Evolutionary conservation across 1,139 yeast species (phyloP).

Genomic region (Candida sanyaensis): DNA sequence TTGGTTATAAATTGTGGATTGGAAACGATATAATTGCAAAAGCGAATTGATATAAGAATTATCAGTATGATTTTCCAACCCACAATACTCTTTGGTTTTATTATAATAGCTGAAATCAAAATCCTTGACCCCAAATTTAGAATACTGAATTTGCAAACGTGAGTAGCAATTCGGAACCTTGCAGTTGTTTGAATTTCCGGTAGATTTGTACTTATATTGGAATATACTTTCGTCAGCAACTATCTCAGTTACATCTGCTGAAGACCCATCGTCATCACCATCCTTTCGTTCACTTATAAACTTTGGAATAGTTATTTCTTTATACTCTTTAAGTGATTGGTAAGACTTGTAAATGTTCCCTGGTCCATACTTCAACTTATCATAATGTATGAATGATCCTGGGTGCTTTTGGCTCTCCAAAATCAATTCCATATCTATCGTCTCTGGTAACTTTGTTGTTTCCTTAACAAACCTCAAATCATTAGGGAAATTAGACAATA

Average conservation of each 20-base stretch:
- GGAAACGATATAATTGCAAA: slow-evolving; percentile 79
- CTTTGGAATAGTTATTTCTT: slow-evolving; percentile 46
- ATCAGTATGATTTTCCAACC: slow-evolving; percentile 83
- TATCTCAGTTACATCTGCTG: slow-evolving; percentile 8
- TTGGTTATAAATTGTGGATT: slow-evolving; percentile 69
- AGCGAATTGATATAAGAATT: slow-evolving; percentile 81
- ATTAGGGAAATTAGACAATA: slow-evolving; percentile 79
- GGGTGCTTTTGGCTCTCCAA: slow-evolving; percentile 21
- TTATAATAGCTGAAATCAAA: slow-evolving; percentile 90
- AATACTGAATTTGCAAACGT: slow-evolving; percentile 75
- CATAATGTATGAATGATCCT: slow-evolving; percentile 43
- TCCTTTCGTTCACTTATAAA: slow-evolving; percentile 68
- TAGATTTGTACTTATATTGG: slow-evolving; percentile 21
- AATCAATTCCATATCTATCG: slow-evolving; percentile 39
- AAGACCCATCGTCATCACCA: slow-evolving; percentile 5
- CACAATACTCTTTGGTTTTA: slow-evolving; percentile 66
- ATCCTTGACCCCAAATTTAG: slow-evolving; percentile 91
- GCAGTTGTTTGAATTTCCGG: slow-evolving; percentile 18
- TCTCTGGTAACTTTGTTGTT: slow-evolving; percentile 52
- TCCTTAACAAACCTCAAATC: slow-evolving; percentile 57
- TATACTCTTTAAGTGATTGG: slow-evolving; percentile 35
- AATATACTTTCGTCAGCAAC: slow-evolving; percentile 27
- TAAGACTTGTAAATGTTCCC: slow-evolving; percentile 52
- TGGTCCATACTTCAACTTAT: slow-evolving; percentile 55
- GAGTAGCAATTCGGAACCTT: slow-evolving; percentile 70